Evolutionary conservation across 805 yeast species (phyloP), one percentile per base, ranked within the genome.

Genomic region (Lipomyces kockii): DNA sequence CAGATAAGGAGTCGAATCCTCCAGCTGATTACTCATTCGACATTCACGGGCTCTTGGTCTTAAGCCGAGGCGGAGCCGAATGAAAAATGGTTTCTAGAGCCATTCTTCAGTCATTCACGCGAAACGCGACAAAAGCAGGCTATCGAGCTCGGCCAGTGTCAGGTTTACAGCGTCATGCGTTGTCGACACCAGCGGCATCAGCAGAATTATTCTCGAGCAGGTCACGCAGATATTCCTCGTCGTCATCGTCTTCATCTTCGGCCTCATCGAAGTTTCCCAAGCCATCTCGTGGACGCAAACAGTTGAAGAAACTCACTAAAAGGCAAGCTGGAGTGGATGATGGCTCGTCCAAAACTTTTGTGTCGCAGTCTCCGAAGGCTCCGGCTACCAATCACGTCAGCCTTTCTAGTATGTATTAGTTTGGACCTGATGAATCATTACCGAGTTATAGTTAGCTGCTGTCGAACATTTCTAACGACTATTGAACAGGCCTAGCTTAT

Each of bases 401-500:
- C 32, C 60, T 22, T 43, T 63, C 51, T 8, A 60, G 68, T 64
- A 60, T n/a, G 72, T 37, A 29, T 34, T 20, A 6, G 0, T n/a
- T 5, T 4, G 11, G 17, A 12, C 12, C 17, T 22, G 20, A 32
- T 39, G 25, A 11, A 27, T 25, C 20, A 14, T 43, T 2, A 6
- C 9, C 7, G 9, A n/a, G 9, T 2, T 27, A 27, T 27, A 27
- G 3, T 27, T 27, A 27, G 29, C 29, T 27, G 29, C 29, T 7
- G 39, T 35, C 3, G 39, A 43, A 14, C 49, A n/a, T 5, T 43
- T n/a, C 49, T 43, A 43, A 43, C 49, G 8, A n/a, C 22, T 0
- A 12, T 14, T 52, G n/a, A 34, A 52, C 37, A 69, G 71, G 60
- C 32, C 52, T 70, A 27, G 71, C 71, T 11, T 59, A 56, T 37